Percentiles rank a stretch among this genome's conserved stretches.
Conservation (phyloP, 495 filamentous ascomycete species). For the Cairneyella variabilis region DNA sequence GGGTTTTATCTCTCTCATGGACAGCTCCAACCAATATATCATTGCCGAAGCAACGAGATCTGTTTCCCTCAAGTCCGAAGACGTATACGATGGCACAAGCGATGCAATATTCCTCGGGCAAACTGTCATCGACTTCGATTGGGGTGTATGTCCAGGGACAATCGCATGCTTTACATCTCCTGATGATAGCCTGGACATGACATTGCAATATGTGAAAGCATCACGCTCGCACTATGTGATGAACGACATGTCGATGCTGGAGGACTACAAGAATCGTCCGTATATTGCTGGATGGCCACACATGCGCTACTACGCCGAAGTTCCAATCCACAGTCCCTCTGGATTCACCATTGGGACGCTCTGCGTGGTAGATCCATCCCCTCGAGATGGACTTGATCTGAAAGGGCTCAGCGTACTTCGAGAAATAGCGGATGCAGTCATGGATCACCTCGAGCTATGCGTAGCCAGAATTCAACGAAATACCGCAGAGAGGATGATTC, state of each 20-base stretch:
- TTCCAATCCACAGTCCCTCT: constrained; percentile 28
- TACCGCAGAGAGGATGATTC: constrained; percentile 21
- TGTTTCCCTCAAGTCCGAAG: neutral
- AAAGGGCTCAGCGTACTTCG: constrained; percentile 28
- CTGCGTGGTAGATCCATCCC: constrained; percentile 30
- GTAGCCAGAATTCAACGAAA: constrained; percentile 29
- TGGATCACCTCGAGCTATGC: constrained; percentile 37
- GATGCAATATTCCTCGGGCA: neutral
- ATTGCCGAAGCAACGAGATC: constrained; percentile 5
- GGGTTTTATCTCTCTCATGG: constrained; percentile 44
- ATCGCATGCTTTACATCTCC: constrained; percentile 4
- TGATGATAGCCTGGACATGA: neutral
- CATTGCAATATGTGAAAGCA: neutral
- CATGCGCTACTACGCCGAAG: constrained; percentile 29
- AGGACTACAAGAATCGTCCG: constrained; percentile 26
- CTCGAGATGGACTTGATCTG: constrained; percentile 26
- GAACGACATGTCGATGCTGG: constrained; percentile 31
- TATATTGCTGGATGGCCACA: constrained; percentile 27
- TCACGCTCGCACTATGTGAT: constrained; percentile 18
- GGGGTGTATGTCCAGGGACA: constrained; percentile 1
- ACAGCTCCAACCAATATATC: constrained; percentile 8
- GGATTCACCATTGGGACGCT: constrained; percentile 30
- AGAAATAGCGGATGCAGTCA: constrained; percentile 35
- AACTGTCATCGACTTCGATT: neutral
- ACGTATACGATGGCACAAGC: neutral